Conservation (phyloP, 306 rosid genomes). For the Adenanthera pavonina region DNA sequence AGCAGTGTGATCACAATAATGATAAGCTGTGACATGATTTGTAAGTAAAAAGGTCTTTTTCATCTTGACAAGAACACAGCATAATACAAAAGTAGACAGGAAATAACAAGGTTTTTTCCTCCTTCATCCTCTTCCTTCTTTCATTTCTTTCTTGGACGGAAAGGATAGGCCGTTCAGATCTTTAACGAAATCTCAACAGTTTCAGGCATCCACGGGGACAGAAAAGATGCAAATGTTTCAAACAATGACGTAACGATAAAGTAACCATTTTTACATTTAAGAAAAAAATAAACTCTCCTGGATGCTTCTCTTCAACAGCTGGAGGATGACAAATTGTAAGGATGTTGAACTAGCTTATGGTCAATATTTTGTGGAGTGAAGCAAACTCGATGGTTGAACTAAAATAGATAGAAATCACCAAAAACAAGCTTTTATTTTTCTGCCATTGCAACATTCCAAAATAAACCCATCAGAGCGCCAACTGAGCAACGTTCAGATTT, state of each 20-base stretch:
- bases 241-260: not conserved
- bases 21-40: not conserved
- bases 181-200: not conserved
- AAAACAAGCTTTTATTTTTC: not conserved
- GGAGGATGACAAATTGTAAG: not conserved
- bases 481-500: slow-evolving; percentile 22
- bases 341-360: not conserved
- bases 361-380: not conserved
- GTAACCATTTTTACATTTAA: not conserved
- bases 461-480: not conserved
- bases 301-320: not conserved
- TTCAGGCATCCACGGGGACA: slow-evolving; percentile 9
- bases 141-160: not conserved
- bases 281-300: not conserved
- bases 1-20: slow-evolving; percentile 17
- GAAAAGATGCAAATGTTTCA: not conserved
- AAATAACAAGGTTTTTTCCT: not conserved
- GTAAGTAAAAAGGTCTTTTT: not conserved
- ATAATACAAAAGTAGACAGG: not conserved
- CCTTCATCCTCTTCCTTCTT: not conserved
- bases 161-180: not conserved
- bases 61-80: not conserved
- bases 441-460: not conserved
- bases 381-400: not conserved
- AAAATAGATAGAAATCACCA: not conserved